Evolutionary conservation across 2,329 filamentous ascomycete genomes (phyloP), one percentile per base, ranked within the genome.

Genomic region (Elsinoe ampelina): DNA sequence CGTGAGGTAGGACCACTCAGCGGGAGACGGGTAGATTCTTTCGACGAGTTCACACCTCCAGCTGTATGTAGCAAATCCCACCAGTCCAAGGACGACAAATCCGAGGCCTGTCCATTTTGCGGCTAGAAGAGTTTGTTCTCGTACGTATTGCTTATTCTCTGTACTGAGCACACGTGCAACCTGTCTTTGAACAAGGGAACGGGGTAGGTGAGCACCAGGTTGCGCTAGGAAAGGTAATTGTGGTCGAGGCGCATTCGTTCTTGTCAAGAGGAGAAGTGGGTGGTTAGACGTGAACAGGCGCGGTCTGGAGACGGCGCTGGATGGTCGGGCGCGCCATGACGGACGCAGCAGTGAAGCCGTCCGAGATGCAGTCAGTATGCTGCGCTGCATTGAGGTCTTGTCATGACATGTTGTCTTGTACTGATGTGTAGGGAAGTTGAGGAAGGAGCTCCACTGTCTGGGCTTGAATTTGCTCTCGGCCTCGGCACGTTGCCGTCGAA

Each of bases 91-190:
- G 39, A 84, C 79, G 12, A 82, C 79, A 77, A 84, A 91, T 39
- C 87, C 70, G 26, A 81, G 77, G n/a, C 78, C 64, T 0, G 80
- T 84, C 68, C 82, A 89, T 62, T 87, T 87, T 32, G 84, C 73
- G 39, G 84, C 85, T 30, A 86, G 77, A 64, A 81, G 82, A 47
- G 88, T 75, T 64, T 92, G 86, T 61, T 86, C 78, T 61, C 81
- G 84, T 58, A 91, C 74, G 75, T 84, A 89, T 60, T 76, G 74
- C 61, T 82, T 85, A 60, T 83, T 82, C 67, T 90, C 85, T 0
- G 88, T 95, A n/a, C 87, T 89, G 59, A 95, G 80, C 60, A 87
- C 81, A 54, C 91, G 85, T 2, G 81, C 80, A 36, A 85, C 74
- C 42, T 81, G 76, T 30, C 61, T 60, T 11, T 62, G 60, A 1